Conservation (phyloP, 768 basidiomycete species). For the Exidia glandulosa region DNA sequence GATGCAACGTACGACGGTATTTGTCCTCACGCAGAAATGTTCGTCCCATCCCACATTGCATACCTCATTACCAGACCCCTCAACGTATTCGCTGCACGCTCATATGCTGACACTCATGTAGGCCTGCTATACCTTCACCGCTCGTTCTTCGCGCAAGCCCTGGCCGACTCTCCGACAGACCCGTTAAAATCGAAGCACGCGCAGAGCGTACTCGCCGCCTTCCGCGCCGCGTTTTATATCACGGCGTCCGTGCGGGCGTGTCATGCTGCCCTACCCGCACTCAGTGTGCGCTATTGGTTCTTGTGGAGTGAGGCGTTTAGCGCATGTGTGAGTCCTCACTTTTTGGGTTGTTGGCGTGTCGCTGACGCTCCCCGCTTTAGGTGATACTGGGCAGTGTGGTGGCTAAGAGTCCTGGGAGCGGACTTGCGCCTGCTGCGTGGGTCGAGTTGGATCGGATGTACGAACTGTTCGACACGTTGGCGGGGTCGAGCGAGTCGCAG, state of each 20-base stretch:
- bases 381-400: not conserved
- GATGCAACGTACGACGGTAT: not conserved
- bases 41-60: not conserved
- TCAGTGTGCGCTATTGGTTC: slow-evolving; percentile 55
- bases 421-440: not conserved
- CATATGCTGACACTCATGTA: slow-evolving; percentile 12
- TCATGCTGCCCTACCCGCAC: slow-evolving; percentile 50
- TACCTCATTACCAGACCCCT: no score
- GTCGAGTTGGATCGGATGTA: not conserved
- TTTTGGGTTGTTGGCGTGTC: not conserved
- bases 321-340: slow-evolving; percentile 40
- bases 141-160: slow-evolving; percentile 62
- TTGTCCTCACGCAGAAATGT: not conserved
- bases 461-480: not conserved
- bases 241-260: slow-evolving; percentile 62
- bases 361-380: not conserved
- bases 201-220: slow-evolving; percentile 65
- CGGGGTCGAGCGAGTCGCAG: not conserved
- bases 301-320: slow-evolving; percentile 41
- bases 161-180: slow-evolving; percentile 64
- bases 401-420: not conserved
- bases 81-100: no score
- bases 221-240: slow-evolving; percentile 60
- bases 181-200: slow-evolving; percentile 63
- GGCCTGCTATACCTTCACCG: slow-evolving; percentile 62